Conservation (phyloP, 371 early-diverging fungal species). For the Rhizomucor miehei region DNA sequence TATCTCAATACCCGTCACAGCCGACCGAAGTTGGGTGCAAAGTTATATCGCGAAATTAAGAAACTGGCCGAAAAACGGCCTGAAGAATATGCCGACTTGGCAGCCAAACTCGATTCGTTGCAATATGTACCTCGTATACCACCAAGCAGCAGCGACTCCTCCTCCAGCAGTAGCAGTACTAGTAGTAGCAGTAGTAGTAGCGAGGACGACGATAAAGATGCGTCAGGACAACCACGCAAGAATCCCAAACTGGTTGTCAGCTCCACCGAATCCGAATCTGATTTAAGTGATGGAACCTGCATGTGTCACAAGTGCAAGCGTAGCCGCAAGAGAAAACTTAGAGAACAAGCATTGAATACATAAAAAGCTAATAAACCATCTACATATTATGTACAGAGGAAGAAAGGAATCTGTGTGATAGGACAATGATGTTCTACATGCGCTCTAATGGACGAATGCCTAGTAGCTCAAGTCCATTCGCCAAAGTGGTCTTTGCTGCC, state of each 20-base stretch:
- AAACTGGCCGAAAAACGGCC: conserved; percentile 37
- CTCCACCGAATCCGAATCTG: conserved; percentile 57
- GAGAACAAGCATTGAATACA: conserved; percentile 2
- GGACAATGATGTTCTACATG: conserved; percentile 72
- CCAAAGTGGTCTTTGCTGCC: conserved; percentile 72
- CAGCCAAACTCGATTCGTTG: conserved; percentile 45
- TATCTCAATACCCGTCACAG: conserved; percentile 67
- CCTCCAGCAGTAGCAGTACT: conserved; percentile 27
- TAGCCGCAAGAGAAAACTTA: conserved; percentile 32
- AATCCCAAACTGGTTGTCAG: conserved; percentile 28
- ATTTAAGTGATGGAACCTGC: conserved; percentile 55
- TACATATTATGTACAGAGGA: background rate
- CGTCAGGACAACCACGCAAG: background rate
- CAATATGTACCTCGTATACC: conserved; percentile 56
- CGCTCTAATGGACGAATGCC: conserved; percentile 81
- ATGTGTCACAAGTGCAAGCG: conserved; percentile 63
- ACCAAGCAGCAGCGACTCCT: conserved; percentile 48
- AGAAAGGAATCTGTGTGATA: background rate
- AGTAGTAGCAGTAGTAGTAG: conserved; percentile 27
- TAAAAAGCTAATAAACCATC: background rate
- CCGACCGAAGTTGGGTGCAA: conserved; percentile 68
- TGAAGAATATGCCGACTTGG: conserved; percentile 36
- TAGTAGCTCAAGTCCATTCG: conserved; percentile 73
- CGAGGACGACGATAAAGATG: conserved; percentile 15
- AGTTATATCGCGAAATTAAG: conserved; percentile 46